These are phyloP conservation scores for Gynochthodes officinalis DNA, from an alignment of 257 asterid genomes.

Conservation along the genomic window DNA sequence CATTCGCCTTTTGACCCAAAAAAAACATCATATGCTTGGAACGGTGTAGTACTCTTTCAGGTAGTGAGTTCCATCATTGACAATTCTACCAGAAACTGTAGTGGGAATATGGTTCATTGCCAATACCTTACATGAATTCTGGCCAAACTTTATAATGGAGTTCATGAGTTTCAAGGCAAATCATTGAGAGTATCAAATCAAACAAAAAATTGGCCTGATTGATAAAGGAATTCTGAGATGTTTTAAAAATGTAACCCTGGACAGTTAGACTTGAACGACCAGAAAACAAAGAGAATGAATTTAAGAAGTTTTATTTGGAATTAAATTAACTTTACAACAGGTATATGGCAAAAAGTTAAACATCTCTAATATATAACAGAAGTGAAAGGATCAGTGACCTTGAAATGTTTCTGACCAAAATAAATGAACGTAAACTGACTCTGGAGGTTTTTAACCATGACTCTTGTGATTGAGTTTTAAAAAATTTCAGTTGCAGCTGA, in stretches of 20 bases:
- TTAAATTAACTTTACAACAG: neutral
- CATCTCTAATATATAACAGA: too few relatives aligned
- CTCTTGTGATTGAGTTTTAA: neutral
- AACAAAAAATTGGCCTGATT: neutral
- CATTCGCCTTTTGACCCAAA: conserved; percentile 4
- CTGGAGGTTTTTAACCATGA: neutral
- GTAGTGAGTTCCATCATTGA: conserved; percentile 12
- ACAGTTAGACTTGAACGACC: neutral
- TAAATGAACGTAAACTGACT: conserved; percentile 2
- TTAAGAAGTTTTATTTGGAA: neutral
- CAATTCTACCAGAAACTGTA: conserved; percentile 1
- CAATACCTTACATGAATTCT: conserved; percentile 11
- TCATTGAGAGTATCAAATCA: neutral
- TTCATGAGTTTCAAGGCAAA: neutral
- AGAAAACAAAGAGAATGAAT: neutral
- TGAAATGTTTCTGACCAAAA: neutral
- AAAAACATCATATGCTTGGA: conserved; percentile 8
- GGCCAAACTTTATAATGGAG: neutral
- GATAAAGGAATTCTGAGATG: neutral
- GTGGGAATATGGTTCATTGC: neutral
- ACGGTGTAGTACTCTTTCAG: conserved; percentile 6
- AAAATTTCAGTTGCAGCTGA: conserved; percentile 8
- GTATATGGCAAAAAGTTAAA: neutral
- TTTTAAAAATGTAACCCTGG: neutral
- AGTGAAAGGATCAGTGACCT: neutral